phyloP scores from a whole-genome alignment of 176 grass and related monocot species.

The Oryza glaberrima region DNA sequence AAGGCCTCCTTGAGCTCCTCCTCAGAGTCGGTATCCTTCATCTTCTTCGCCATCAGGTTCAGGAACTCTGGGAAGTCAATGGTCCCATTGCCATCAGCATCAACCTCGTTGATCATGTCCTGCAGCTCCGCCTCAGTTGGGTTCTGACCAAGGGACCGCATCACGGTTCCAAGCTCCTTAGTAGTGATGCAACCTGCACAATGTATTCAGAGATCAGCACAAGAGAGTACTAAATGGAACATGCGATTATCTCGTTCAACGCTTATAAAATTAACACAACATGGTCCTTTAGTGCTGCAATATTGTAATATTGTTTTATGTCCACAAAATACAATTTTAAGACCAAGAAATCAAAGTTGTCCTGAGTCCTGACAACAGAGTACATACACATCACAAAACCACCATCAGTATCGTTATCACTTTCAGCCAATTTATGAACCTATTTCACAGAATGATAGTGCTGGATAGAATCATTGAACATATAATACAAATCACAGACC shows the following conservation, averaged over 20 bases:
- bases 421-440: slow-evolving; percentile 6
- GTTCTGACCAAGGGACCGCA: slow-evolving; percentile 76
- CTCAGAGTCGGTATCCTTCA: slow-evolving; percentile 77
- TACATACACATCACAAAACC: neutral
- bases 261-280: neutral
- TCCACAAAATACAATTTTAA: slow-evolving; percentile 10
- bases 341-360: neutral
- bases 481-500: neutral
- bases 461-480: neutral
- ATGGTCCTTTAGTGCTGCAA: neutral
- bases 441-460: neutral
- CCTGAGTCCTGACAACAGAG: neutral
- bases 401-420: neutral
- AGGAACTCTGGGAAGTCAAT: slow-evolving; percentile 80
- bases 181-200: slow-evolving; percentile 70
- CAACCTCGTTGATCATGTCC: slow-evolving; percentile 82
- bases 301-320: neutral
- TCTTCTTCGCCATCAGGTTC: slow-evolving; percentile 77
- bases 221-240: neutral
- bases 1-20: slow-evolving; percentile 81
- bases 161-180: slow-evolving; percentile 77
- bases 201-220: neutral
- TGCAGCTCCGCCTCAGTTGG: slow-evolving; percentile 77
- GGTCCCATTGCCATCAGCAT: slow-evolving; percentile 74
- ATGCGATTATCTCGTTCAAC: neutral